phyloP scores from a whole-genome alignment of 768 basidiomycete genomes.

The Podaxis sp. region DNA sequence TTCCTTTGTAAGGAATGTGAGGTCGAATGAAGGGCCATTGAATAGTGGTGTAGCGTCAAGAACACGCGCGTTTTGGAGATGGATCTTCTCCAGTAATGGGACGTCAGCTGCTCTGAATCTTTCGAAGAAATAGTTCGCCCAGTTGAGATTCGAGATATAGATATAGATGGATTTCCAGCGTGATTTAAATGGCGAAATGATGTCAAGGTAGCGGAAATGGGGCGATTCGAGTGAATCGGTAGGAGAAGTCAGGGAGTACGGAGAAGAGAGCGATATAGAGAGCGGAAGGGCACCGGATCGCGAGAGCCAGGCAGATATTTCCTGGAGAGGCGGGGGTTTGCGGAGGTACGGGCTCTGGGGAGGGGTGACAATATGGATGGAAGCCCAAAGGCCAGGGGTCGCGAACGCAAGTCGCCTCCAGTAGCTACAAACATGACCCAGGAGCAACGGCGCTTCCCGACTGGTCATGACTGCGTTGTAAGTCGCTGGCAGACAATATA shows the following conservation, averaged over 20 bases:
- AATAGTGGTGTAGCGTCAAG: neutral
- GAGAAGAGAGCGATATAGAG: neutral
- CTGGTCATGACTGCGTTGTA: neutral
- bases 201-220: neutral
- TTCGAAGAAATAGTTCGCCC: neutral
- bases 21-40: neutral
- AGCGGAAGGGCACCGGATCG: neutral
- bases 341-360: neutral
- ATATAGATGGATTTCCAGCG: neutral
- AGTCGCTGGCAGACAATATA: neutral
- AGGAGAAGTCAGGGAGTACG: no score
- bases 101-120: neutral
- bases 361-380: constrained; percentile 2
- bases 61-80: neutral
- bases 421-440: neutral
- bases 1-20: neutral
- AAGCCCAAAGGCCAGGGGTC: neutral
- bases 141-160: neutral
- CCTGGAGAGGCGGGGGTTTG: neutral
- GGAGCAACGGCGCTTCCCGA: neutral
- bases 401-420: neutral
- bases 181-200: neutral
- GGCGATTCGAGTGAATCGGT: no score
- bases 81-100: neutral
- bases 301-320: neutral